Conservation (phyloP, 305 asterid species). For the Fraxinus angustifolia region DNA sequence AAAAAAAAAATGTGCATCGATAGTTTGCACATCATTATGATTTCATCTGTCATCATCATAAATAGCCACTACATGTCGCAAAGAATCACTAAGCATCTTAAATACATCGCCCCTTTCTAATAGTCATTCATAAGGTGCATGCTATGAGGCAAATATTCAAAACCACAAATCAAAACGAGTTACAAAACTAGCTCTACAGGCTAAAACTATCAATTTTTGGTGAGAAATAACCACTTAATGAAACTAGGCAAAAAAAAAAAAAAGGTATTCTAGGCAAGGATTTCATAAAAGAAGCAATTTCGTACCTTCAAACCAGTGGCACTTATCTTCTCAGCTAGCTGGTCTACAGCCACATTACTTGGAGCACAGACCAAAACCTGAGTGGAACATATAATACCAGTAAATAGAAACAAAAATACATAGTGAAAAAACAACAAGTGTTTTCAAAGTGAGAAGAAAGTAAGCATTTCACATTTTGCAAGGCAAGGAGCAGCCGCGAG, state of each 20-base stretch:
- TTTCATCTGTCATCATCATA: background rate
- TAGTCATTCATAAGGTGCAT: background rate
- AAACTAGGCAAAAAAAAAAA: background rate
- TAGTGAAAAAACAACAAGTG: background rate
- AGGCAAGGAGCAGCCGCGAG: background rate
- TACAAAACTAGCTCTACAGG: background rate
- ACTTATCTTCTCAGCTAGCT: constrained; percentile 98
- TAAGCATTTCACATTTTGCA: background rate
- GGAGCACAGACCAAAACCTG: constrained; percentile 99
- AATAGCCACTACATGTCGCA: background rate
- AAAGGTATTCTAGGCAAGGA: background rate
- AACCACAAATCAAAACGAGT: background rate
- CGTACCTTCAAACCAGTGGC: constrained; percentile 96
- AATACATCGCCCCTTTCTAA: background rate
- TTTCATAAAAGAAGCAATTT: constrained; percentile 16
- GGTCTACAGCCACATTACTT: constrained; percentile 99
- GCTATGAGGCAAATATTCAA: background rate
- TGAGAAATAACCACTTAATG: background rate
- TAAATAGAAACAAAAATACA: constrained; percentile 3
- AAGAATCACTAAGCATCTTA: background rate
- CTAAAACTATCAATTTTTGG: background rate
- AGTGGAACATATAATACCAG: constrained; percentile 19
- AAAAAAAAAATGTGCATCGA: background rate
- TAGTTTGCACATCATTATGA: background rate
- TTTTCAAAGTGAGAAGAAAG: constrained; percentile 15